These are phyloP conservation scores for Asterionellopsis glacialis DNA, from an alignment of 108 stramenopile genomes.

Conservation along the genomic window DNA sequence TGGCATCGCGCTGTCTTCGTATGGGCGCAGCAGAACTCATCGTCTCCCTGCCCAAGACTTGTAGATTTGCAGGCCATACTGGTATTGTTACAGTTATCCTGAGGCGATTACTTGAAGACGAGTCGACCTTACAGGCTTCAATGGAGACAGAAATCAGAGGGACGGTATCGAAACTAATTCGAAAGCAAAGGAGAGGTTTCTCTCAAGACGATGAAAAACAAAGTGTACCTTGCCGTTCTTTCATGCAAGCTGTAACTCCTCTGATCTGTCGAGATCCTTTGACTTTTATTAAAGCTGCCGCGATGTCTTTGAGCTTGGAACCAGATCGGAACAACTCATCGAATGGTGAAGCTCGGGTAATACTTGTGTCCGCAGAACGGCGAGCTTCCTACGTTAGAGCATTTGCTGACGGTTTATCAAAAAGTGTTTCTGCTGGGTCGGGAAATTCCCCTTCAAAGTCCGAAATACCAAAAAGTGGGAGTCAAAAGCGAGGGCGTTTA, in stretches of 20 bases:
- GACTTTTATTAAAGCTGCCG: constrained; percentile 64
- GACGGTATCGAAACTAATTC: constrained; percentile 46
- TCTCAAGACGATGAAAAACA: constrained; percentile 30
- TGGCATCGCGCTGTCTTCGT: constrained; percentile 54
- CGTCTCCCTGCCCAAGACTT: constrained; percentile 46
- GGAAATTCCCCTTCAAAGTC: constrained; percentile 7
- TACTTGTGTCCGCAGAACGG: background rate
- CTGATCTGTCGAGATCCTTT: constrained; percentile 71
- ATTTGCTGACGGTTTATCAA: too few relatives aligned
- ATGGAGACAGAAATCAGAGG: constrained; percentile 91
- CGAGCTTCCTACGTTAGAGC: background rate
- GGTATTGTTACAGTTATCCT: constrained; percentile 62
- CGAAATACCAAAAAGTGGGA: constrained; percentile 17
- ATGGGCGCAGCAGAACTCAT: constrained; percentile 75
- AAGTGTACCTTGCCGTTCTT: constrained; percentile 33
- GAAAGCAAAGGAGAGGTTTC: constrained; percentile 34
- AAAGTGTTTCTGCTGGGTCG: background rate
- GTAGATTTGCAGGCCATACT: constrained; percentile 68
- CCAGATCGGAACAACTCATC: background rate
- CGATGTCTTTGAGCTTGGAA: constrained; percentile 47
- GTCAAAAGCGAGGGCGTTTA: constrained; percentile 21
- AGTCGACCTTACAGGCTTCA: constrained; percentile 67
- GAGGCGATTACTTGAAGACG: constrained; percentile 87
- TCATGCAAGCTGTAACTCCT: constrained; percentile 56
- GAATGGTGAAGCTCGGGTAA: background rate